Evolutionary conservation across 257 asterid genomes (phyloP).

Genomic region (Capsicum chinense): DNA sequence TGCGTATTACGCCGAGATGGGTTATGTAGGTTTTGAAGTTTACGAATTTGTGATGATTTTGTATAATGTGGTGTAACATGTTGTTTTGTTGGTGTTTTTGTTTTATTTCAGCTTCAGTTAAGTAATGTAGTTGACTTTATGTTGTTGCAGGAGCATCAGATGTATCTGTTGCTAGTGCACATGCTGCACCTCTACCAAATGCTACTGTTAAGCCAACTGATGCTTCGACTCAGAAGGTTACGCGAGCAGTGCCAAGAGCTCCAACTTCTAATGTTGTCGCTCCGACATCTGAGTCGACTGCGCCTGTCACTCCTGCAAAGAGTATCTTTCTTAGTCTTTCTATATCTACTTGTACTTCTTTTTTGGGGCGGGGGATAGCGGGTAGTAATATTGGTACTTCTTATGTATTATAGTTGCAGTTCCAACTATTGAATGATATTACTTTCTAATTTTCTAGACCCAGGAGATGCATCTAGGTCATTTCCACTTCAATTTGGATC

Average conservation of each 20-base stretch:
- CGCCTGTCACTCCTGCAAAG: constrained; percentile 61
- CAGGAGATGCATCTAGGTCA: constrained; percentile 67
- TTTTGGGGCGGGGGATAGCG: neutral
- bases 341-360: constrained; percentile 15
- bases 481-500: constrained; percentile 92
- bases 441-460: constrained; percentile 41
- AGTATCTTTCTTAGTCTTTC: constrained; percentile 43
- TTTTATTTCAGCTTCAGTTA: neutral
- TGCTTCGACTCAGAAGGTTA: constrained; percentile 48
- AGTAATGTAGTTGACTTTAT: constrained; percentile 9
- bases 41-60: neutral
- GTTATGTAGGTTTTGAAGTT: neutral
- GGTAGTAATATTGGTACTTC: constrained; percentile 24
- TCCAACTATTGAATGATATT: neutral
- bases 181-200: constrained; percentile 39
- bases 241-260: constrained; percentile 55
- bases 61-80: neutral
- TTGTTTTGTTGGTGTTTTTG: neutral
- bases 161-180: constrained; percentile 40
- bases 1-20: neutral
- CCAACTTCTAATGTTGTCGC: constrained; percentile 53
- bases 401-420: neutral
- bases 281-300: constrained; percentile 49
- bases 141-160: constrained; percentile 46
- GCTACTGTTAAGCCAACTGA: constrained; percentile 42